Evolutionary conservation across 169 alveolate genomes (phyloP).

Genomic region (Plasmodium ovale): DNA sequence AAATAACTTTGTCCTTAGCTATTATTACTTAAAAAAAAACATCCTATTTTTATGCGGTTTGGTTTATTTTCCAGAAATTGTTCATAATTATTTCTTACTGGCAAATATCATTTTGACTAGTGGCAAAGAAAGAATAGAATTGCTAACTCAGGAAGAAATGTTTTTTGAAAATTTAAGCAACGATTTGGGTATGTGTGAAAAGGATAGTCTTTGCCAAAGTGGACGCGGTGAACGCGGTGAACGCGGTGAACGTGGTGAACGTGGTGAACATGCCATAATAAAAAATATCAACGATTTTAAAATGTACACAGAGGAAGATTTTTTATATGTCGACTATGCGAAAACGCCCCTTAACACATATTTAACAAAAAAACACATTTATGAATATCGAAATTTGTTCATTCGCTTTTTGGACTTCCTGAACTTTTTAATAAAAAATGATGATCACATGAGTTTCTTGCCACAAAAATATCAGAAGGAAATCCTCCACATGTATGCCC

Average conservation of each 20-base stretch:
- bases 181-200: conserved; percentile 26
- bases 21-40: conserved; percentile 49
- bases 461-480: conserved; percentile 37
- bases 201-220: background rate
- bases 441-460: conserved; percentile 18
- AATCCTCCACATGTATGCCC: conserved; percentile 19
- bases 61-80: conserved; percentile 42
- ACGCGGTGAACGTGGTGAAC: conserved; percentile 5
- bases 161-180: conserved; percentile 74
- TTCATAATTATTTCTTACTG: conserved; percentile 21
- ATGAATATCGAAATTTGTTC: conserved; percentile 39
- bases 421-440: conserved; percentile 35
- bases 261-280: too few relatives aligned
- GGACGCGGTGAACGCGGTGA: background rate
- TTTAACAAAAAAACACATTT: conserved; percentile 60
- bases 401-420: conserved; percentile 31
- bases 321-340: conserved; percentile 43
- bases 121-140: conserved; percentile 71
- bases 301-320: conserved; percentile 54
- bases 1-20: conserved; percentile 68
- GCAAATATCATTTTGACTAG: conserved; percentile 53
- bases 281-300: conserved; percentile 56
- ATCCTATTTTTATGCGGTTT: conserved; percentile 34
- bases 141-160: conserved; percentile 74
- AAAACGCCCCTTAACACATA: conserved; percentile 74